Percentiles rank a stretch among this genome's conserved stretches.
These are phyloP conservation scores for Yamadazyma trypodendri DNA, from an alignment of 1,139 yeast species.

Conservation along the genomic window DNA sequence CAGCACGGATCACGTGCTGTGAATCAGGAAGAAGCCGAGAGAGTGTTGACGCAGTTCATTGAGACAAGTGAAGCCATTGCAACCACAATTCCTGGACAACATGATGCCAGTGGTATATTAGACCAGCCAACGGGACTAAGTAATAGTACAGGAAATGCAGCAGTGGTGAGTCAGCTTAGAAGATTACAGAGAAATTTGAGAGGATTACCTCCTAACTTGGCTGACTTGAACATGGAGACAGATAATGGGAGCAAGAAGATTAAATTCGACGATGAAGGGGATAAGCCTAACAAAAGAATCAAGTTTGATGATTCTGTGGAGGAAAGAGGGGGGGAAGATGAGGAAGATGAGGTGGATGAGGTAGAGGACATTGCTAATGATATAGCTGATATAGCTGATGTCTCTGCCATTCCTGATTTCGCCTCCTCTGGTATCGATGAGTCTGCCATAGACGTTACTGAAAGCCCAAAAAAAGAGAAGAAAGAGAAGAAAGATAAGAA, in stretches of 20 bases:
- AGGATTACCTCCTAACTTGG: conserved; percentile 60
- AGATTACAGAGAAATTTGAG: conserved; percentile 70
- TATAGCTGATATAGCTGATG: conserved; percentile 12
- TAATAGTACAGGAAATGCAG: conserved; percentile 27
- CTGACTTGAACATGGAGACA: conserved; percentile 15
- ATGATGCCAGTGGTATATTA: conserved; percentile 8
- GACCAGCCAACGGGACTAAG: conserved; percentile 21
- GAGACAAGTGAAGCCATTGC: conserved; percentile 33
- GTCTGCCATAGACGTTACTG: too few species aligned
- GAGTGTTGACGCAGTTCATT: conserved; percentile 46
- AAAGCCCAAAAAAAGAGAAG: conserved; percentile 18
- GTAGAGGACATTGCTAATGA: neutral
- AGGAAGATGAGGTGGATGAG: conserved; percentile 12
- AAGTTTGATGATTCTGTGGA: conserved; percentile 14
- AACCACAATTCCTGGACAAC: conserved; percentile 19
- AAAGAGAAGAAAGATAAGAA: conserved; percentile 17
- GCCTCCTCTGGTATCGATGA: too few species aligned
- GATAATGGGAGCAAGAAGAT: conserved; percentile 22
- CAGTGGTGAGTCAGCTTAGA: conserved; percentile 56
- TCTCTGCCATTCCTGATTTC: too few species aligned
- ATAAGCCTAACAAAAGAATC: conserved; percentile 17
- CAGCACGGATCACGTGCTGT: conserved; percentile 29
- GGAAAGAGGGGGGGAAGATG: conserved; percentile 19
- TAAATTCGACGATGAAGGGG: conserved; percentile 26
- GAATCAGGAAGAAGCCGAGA: conserved; percentile 43